These are phyloP conservation scores for Aspergillus nidulans DNA, from an alignment of 495 filamentous ascomycete species.

Conservation along the genomic window DNA sequence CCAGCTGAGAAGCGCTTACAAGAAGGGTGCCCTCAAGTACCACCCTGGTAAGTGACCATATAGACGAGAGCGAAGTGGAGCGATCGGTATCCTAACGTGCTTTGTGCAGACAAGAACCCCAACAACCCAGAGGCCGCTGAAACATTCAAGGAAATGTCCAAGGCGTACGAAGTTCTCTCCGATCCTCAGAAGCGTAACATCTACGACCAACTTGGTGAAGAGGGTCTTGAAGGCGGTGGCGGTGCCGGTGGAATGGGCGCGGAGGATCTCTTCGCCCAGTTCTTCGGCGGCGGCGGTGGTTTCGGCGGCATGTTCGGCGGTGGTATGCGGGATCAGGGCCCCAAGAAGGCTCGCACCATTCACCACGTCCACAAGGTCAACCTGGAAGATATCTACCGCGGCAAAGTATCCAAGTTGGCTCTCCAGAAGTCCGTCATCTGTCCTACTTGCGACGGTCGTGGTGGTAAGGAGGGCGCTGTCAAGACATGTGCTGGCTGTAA, in stretches of 20 bases:
- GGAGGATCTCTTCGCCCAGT: slow-evolving; percentile 95
- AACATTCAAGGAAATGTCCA: slow-evolving; percentile 96
- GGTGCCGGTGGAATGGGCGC: slow-evolving; percentile 86
- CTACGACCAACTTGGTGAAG: slow-evolving; percentile 97
- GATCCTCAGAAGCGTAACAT: slow-evolving; percentile 85
- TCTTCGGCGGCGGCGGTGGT: slow-evolving; percentile 86
- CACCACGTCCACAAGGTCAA: slow-evolving; percentile 98
- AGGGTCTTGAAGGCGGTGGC: slow-evolving; percentile 85
- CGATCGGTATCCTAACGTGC: slow-evolving; percentile 1
- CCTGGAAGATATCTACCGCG: slow-evolving; percentile 95
- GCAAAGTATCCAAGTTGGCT: slow-evolving; percentile 95
- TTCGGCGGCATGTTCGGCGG: slow-evolving; percentile 83
- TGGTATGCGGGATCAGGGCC: slow-evolving; percentile 77
- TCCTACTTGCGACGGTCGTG: slow-evolving; percentile 88
- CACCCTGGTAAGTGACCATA: slow-evolving; percentile 68
- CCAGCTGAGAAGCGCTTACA: slow-evolving; percentile 87
- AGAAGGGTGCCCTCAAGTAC: slow-evolving; percentile 81
- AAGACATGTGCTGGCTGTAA: slow-evolving; percentile 87
- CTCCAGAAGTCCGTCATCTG: slow-evolving; percentile 98
- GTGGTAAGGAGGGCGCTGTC: slow-evolving; percentile 95
- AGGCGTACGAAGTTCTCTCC: slow-evolving; percentile 90
- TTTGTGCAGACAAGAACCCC: slow-evolving; percentile 79
- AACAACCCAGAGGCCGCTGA: slow-evolving; percentile 90
- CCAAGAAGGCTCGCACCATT: slow-evolving; percentile 92
- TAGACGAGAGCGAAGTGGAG: not conserved